phyloP scores from a whole-genome alignment of 306 rosid genomes.

The Hippophae gyantsensis region DNA sequence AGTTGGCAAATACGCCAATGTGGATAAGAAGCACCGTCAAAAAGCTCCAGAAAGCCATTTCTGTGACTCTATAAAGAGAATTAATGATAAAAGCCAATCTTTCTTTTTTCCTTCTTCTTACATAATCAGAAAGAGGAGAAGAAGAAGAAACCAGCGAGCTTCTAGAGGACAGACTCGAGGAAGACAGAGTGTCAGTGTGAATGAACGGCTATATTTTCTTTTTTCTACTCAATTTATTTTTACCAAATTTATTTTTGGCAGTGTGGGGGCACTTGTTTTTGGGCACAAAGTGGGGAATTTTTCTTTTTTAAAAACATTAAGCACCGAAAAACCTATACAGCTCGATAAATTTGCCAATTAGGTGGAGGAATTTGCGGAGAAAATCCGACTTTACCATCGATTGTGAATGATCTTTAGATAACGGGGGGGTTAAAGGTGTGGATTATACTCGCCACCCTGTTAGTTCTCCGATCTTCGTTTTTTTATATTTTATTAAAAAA shows the following conservation, averaged over 20 bases:
- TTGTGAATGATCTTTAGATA: too few relatives aligned
- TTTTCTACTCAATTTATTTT: background rate
- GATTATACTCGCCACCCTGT: too few relatives aligned
- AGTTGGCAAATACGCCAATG: conserved; percentile 30
- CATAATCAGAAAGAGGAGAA: conserved; percentile 31
- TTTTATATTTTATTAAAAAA: too few relatives aligned
- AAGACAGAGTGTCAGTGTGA: background rate
- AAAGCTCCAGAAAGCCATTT: conserved; percentile 29
- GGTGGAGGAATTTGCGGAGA: too few relatives aligned
- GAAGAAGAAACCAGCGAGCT: conserved; percentile 1
- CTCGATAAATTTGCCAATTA: too few relatives aligned
- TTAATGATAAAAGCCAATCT: conserved; percentile 14
- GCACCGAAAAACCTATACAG: too few relatives aligned
- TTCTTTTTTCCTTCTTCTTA: conserved; percentile 20
- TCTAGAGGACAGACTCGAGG: background rate
- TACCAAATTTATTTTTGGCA: background rate
- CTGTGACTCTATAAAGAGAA: conserved; percentile 15
- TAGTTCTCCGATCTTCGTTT: too few relatives aligned
- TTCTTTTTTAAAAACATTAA: too few relatives aligned
- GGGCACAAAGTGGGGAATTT: too few relatives aligned
- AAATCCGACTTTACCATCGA: too few relatives aligned
- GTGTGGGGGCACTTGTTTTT: background rate
- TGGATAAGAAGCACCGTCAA: conserved; percentile 17
- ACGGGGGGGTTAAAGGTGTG: too few relatives aligned
- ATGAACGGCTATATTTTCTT: conserved; percentile 11